These are phyloP conservation scores for Macrocystidia cucumis DNA, from an alignment of 1,284 basidiomycete species.

Conservation along the genomic window DNA sequence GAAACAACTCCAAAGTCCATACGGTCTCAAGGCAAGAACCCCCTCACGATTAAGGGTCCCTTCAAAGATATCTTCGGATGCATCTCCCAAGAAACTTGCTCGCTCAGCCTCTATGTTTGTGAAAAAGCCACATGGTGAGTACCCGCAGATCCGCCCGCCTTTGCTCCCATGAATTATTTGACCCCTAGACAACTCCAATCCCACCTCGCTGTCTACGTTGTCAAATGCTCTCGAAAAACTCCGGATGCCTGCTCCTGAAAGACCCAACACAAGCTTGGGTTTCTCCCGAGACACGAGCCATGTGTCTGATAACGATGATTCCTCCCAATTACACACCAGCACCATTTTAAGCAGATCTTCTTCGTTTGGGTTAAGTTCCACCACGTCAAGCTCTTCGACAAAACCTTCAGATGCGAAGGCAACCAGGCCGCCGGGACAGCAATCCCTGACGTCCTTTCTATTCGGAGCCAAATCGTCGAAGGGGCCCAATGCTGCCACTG, in stretches of 20 bases:
- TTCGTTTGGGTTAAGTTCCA: neutral
- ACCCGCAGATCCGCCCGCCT: neutral
- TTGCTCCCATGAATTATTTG: neutral
- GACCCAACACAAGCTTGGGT: conserved; percentile 60
- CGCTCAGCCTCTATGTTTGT: conserved; percentile 23
- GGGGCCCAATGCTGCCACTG: conserved; percentile 4
- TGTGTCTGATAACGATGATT: conserved; percentile 14
- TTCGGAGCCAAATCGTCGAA: neutral
- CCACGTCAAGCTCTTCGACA: neutral
- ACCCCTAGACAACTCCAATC: conserved; percentile 7
- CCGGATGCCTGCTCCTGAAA: conserved; percentile 46
- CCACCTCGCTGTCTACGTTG: conserved; percentile 40
- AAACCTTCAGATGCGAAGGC: neutral
- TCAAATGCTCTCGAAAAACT: conserved; percentile 56
- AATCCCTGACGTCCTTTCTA: neutral
- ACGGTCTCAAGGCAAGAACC: conserved; percentile 5
- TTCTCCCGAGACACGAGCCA: conserved; percentile 35
- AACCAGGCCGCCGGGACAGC: neutral
- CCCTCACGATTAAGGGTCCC: conserved; percentile 13
- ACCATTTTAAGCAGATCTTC: neutral
- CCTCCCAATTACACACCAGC: conserved; percentile 4
- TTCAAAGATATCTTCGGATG: conserved; percentile 15
- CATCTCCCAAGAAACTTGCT: conserved; percentile 27
- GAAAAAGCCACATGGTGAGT: conserved; percentile 21
- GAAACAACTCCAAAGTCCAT: neutral